Evolutionary conservation across 2,329 filamentous ascomycete species (phyloP), one percentile per base, ranked within the genome.

Genomic region (Fusarium metavorans): DNA sequence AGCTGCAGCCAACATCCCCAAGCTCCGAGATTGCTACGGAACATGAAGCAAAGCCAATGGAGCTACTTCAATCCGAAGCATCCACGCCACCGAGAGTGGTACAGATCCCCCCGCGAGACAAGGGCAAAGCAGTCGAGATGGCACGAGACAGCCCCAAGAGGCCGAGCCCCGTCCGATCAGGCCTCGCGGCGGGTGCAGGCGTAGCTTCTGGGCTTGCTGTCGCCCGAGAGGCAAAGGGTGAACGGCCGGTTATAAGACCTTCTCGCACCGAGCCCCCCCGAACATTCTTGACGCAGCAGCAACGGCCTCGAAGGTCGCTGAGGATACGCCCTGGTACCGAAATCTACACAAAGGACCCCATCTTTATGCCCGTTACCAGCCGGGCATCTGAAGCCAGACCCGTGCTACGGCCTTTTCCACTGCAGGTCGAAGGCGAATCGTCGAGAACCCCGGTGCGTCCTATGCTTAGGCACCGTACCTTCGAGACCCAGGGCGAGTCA

Each of bases 291-390:
- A 78, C 76, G 7, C 76, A 77, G 60, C 68, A 76, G 56, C 76
- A 78, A 45, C 67, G 69, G 11, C 71, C 73, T 39, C 60, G 75
- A 35, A 68, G 69, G 45, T 69, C 76, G 14, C 20, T 68, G 16
- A 78, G 70, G 25, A 62, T 73, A 50, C 76, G 76, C 16, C 76
- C 76, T 6, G 73, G 69, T 13, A 78, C 76, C 39, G 76, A 78
- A 61, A 66, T 78, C n/a, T 78, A 76, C 11, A 76, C 69, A 5
- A 78, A 78, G 58, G 76, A 78, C 34, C 71, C 76, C 14, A 78
- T 78, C 50, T 78, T 77, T 54, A 65, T 63, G 18, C 76, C 76
- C 23, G 76, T 64, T 27, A 62, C 70, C n/a, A 78, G 75, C 48
- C 68, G 76, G 23, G 34, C 73, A 4, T 43, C 32, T 27, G 76